Percentiles rank a stretch among this genome's conserved stretches.
These are phyloP conservation scores for Avena atlantica DNA, from an alignment of 176 grass and related monocot species.

Conservation along the genomic window DNA sequence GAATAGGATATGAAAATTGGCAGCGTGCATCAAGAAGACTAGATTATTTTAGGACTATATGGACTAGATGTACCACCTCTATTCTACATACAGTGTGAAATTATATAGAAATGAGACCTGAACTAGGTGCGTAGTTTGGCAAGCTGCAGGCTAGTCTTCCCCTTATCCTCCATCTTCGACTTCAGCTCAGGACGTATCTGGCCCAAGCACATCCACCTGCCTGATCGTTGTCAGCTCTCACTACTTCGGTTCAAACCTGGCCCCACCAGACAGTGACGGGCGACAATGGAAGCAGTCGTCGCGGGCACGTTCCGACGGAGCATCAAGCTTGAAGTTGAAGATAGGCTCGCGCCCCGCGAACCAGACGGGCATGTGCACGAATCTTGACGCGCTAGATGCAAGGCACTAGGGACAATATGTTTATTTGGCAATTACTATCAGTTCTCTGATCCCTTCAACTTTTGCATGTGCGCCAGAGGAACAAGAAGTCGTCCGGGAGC, in stretches of 20 bases:
- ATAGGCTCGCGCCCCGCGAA: background rate
- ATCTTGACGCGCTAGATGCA: background rate
- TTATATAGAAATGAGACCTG: background rate
- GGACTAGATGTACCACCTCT: background rate
- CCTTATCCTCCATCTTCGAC: background rate
- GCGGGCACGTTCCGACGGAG: background rate
- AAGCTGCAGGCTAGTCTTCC: background rate
- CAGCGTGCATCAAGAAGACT: background rate
- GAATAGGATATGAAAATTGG: background rate
- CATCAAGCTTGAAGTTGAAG: background rate
- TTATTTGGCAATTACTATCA: background rate
- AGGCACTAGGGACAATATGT: slow-evolving; percentile 1
- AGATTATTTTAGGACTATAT: background rate
- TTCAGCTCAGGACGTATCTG: background rate
- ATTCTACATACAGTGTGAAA: background rate
- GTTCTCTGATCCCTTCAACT: background rate
- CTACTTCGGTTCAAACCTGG: slow-evolving; percentile 8
- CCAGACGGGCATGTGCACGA: slow-evolving; percentile 37
- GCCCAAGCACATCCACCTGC: slow-evolving; percentile 6
- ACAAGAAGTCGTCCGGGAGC: background rate
- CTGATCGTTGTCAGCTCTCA: slow-evolving; percentile 11
- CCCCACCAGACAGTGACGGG: background rate
- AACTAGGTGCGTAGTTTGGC: background rate
- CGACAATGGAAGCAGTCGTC: background rate
- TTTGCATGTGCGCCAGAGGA: slow-evolving; percentile 42